These are phyloP conservation scores for Thalassiosira profunda DNA, from an alignment of 108 stramenopile genomes.

Conservation along the genomic window DNA sequence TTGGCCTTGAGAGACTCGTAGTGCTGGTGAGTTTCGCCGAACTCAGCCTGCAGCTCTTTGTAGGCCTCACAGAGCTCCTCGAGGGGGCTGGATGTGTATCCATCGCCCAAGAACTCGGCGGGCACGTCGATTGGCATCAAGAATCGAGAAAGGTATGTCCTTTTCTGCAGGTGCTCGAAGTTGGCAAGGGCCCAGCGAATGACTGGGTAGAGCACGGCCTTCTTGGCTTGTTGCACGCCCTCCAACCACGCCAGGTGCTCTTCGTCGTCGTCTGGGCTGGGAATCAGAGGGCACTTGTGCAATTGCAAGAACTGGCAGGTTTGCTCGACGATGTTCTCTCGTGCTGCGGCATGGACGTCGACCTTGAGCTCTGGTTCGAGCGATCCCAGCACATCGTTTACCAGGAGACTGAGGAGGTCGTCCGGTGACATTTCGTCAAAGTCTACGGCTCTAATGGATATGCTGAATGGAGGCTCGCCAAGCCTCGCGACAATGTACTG, in stretches of 20 bases:
- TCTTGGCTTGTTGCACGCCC: conserved; percentile 43
- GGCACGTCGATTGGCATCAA: conserved; percentile 78
- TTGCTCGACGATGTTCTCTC: conserved; percentile 26
- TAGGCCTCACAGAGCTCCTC: conserved; percentile 55
- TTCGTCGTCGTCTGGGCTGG: conserved; percentile 13
- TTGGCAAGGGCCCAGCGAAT: conserved; percentile 70
- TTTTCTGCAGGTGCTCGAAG: conserved; percentile 60
- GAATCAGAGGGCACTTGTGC: conserved; percentile 65
- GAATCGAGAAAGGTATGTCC: conserved; percentile 75
- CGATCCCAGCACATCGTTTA: conserved; percentile 55
- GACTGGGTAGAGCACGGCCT: conserved; percentile 54
- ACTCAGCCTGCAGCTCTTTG: conserved; percentile 73
- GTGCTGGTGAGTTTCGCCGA: conserved; percentile 75
- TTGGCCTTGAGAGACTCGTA: conserved; percentile 46
- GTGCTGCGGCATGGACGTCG: conserved; percentile 35
- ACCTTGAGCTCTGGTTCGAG: no score
- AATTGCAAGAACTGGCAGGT: conserved; percentile 63
- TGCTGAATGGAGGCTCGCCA: no score
- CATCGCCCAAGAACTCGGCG: conserved; percentile 59
- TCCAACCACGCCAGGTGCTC: conserved; percentile 21
- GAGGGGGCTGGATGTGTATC: conserved; percentile 28
- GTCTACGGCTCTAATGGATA: conserved; percentile 43
- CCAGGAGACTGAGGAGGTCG: conserved; percentile 71
- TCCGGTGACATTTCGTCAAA: conserved; percentile 72
- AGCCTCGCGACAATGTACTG: no score